Base-by-base conservation (phyloP, 768 basidiomycete species). In the Phaffia australis region DNA sequence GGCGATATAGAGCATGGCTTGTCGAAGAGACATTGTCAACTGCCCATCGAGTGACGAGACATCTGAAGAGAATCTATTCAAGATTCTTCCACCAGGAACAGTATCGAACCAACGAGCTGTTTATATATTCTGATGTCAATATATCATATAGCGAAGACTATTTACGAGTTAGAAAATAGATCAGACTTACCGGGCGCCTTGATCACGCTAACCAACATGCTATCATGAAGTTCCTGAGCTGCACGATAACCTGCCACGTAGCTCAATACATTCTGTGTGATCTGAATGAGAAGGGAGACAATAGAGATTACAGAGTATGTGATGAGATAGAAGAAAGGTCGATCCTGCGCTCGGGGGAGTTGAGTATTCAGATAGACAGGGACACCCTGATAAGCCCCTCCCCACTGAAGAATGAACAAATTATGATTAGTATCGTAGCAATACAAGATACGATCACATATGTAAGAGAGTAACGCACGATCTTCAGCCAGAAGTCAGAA, bases 51-150 rank as follows among this genome's bases (percentile, higher is more conserved):
- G 83, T 6, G 84, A 84, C 60, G 84, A 84, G 71, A 89, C 85
- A 71, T 89, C 87, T 79, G 90, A 89, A 0, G 85, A 86, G 72
- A 90, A 87, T 21, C 89, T 82, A 71, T 89, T 89, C 49, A 87
- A 79, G 70, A 90, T 86, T 9, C 87, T 79, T 14, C 88, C 88
- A 49, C 86, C 83, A 1, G 87, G 87, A 3, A 85, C 87, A 49
- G 81, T 78, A 71, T 87, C 87, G 75, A 86, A 87, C 74, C 87
- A 86, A 1, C 85, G 82, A 27, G 81, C 78, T 2, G 85, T 85
- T 0, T 86, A 85, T 50, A 83, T 78, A 8, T 83, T 80, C 11
- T 87, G 76, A 30, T 84, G 74, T 50, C 74, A 76, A 15, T 87
- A 78, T 64, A 86, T 9, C 52, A 5, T 54, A 4, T 54, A 42